phyloP scores from a whole-genome alignment of 2,329 filamentous ascomycete species.

The Chaetomium olivaceum region DNA sequence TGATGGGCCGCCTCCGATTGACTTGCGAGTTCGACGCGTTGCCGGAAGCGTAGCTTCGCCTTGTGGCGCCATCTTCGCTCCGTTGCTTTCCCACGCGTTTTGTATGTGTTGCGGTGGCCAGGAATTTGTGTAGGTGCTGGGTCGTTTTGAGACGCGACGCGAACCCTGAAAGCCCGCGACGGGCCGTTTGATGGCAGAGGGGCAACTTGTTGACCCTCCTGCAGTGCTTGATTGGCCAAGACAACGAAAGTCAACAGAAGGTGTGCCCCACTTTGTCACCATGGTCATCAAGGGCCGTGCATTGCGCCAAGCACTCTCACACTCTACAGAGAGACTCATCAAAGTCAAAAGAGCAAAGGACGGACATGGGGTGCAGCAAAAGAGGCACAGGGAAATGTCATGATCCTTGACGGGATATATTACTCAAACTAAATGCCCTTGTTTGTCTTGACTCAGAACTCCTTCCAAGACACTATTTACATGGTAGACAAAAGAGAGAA shows the following conservation, averaged over 20 bases:
- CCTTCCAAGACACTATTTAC: too few species aligned
- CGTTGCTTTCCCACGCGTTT: background rate
- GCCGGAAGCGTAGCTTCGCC: constrained; percentile 54
- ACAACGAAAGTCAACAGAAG: background rate
- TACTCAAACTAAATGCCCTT: too few species aligned
- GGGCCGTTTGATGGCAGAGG: constrained; percentile 7
- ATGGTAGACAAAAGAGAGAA: too few species aligned
- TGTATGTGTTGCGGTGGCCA: background rate
- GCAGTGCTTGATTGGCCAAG: background rate
- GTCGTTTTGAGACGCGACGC: constrained; percentile 20
- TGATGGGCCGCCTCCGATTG: constrained; percentile 62
- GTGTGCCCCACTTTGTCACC: background rate
- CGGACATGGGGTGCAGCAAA: too few species aligned
- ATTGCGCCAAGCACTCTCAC: too few species aligned
- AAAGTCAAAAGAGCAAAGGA: too few species aligned
- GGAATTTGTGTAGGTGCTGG: background rate
- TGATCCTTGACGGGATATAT: too few species aligned
- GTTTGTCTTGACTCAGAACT: too few species aligned
- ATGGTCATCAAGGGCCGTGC: background rate
- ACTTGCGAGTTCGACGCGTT: constrained; percentile 65
- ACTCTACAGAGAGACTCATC: too few species aligned
- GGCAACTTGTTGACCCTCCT: constrained; percentile 13
- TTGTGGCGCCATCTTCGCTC: constrained; percentile 29
- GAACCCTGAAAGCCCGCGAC: constrained; percentile 5
- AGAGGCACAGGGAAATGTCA: too few species aligned